These are phyloP conservation scores for Pueraria montana DNA, from an alignment of 306 rosid genomes.

Conservation along the genomic window DNA sequence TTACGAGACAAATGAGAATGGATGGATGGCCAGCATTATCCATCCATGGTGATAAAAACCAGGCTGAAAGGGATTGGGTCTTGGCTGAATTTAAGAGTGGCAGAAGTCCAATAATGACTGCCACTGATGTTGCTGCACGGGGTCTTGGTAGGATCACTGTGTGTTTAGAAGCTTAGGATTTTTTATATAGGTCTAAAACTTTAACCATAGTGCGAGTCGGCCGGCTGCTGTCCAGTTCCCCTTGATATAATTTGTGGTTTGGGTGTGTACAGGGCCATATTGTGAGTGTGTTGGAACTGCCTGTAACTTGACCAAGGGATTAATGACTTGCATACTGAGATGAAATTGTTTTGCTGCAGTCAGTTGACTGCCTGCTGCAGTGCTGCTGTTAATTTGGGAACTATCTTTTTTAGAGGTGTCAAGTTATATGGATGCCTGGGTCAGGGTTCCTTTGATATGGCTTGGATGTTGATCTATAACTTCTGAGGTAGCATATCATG, in stretches of 20 bases:
- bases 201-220: constrained; percentile 72
- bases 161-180: constrained; percentile 75
- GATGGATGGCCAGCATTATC: constrained; percentile 99
- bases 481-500: constrained; percentile 42
- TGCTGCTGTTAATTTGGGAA: constrained; percentile 45
- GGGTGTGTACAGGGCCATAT: constrained; percentile 69
- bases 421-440: constrained; percentile 61
- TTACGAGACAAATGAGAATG: constrained; percentile 92
- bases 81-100: constrained; percentile 98
- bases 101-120: constrained; percentile 97
- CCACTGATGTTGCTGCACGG: constrained; percentile 99
- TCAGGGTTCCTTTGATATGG: constrained; percentile 55
- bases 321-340: constrained; percentile 54
- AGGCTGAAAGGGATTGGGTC: constrained; percentile 98
- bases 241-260: constrained; percentile 89
- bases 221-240: constrained; percentile 99
- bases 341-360: constrained; percentile 52
- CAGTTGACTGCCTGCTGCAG: constrained; percentile 42
- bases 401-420: constrained; percentile 49
- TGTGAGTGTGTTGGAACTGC: constrained; percentile 55
- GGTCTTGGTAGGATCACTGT: constrained; percentile 99
- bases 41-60: constrained; percentile 98
- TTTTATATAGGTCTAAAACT: constrained; percentile 60
- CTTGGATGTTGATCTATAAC: constrained; percentile 46
- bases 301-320: constrained; percentile 55